These are phyloP conservation scores for Fusarium sp. DNA, from an alignment of 2,329 filamentous ascomycete genomes.

Conservation along the genomic window DNA sequence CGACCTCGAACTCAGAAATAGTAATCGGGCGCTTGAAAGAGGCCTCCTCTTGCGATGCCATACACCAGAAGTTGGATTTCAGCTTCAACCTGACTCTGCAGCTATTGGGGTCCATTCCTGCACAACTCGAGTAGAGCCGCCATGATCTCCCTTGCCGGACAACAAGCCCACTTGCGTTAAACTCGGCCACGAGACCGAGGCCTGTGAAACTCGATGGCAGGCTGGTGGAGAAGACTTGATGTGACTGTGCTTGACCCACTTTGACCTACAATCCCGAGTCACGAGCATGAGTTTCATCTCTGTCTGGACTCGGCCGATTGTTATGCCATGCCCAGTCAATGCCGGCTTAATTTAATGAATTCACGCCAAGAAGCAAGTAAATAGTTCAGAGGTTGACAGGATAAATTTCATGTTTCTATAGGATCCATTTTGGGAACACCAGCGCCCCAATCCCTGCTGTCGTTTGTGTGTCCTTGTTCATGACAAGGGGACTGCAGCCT, in stretches of 20 bases:
- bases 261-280: constrained; percentile 14
- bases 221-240: constrained; percentile 11
- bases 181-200: neutral
- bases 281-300: constrained; percentile 14
- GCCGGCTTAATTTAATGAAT: neutral
- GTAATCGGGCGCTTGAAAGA: constrained; percentile 24
- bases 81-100: neutral
- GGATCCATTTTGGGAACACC: constrained; percentile 31
- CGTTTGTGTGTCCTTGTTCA: constrained; percentile 18
- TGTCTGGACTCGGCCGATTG: constrained; percentile 6
- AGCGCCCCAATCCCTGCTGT: constrained; percentile 28
- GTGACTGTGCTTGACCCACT: constrained; percentile 21
- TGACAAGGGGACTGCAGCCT: constrained; percentile 28
- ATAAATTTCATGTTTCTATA: constrained; percentile 35
- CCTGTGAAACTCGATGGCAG: neutral
- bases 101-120: neutral
- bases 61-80: neutral
- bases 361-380: neutral
- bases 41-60: constrained; percentile 32
- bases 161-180: neutral
- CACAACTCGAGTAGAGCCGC: neutral
- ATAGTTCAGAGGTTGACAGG: neutral
- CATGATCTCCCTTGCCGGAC: neutral
- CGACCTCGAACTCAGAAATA: constrained; percentile 7
- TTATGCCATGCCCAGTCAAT: neutral